A percentile compares a stretch with the other conserved stretches of the same genome.
Conservation (phyloP, 73 alveolate species). For the Paramecium sonneborni region DNA sequence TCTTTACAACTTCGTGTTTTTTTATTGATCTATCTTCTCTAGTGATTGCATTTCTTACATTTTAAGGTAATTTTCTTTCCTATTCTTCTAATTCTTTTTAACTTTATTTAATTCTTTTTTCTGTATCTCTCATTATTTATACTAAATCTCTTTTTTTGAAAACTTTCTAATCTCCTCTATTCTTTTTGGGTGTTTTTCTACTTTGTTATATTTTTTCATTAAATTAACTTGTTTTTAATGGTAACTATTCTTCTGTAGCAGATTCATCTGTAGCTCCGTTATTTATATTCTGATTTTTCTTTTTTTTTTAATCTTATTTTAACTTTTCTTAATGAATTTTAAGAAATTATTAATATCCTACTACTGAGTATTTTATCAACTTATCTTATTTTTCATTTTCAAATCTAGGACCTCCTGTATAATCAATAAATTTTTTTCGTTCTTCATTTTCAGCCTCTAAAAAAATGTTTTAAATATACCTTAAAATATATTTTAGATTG, state of each 20-base stretch:
- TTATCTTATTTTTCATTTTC: not conserved
- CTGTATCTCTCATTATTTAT: not conserved
- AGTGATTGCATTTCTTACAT: not conserved
- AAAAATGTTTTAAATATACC: not conserved
- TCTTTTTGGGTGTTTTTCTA: conserved; percentile 19
- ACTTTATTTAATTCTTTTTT: not conserved
- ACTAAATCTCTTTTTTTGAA: not conserved
- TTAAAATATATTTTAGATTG: not conserved
- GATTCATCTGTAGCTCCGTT: not conserved
- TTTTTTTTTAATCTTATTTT: not conserved
- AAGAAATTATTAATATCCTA: not conserved
- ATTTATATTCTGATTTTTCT: not conserved
- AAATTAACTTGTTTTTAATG: not conserved
- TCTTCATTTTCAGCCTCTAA: not conserved
- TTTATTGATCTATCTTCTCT: not conserved
- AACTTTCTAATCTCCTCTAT: not conserved
- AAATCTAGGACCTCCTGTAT: not conserved
- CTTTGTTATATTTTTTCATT: not conserved
- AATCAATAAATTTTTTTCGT: not conserved
- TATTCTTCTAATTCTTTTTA: not conserved
- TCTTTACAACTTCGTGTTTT: not conserved
- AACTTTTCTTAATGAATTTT: not conserved
- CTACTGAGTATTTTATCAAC: not conserved
- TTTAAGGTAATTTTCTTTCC: not conserved
- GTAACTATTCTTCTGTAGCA: not conserved